These are phyloP conservation scores for Clathrospora elynae DNA, from an alignment of 2,329 filamentous ascomycete genomes.

Conservation along the genomic window DNA sequence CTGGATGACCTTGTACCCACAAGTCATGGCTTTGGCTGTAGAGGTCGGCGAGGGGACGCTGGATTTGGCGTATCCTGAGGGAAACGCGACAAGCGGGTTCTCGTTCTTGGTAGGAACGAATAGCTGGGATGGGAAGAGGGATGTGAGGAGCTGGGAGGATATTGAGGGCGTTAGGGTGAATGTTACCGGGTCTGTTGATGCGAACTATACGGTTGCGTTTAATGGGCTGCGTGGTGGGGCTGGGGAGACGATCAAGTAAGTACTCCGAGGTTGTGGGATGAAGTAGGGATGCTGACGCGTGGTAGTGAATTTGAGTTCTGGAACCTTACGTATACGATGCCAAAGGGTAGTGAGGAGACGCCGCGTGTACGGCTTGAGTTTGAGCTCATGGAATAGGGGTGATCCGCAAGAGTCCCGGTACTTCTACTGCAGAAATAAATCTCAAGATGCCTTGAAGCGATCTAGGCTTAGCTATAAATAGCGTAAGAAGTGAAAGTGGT, in stretches of 20 bases:
- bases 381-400: constrained; percentile 11
- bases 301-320: constrained; percentile 49
- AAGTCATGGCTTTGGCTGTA: constrained; percentile 31
- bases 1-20: constrained; percentile 38
- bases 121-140: constrained; percentile 50
- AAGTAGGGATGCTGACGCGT: constrained; percentile 4
- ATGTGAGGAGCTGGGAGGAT: constrained; percentile 55
- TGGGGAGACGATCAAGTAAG: constrained; percentile 47
- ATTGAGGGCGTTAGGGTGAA: constrained; percentile 56
- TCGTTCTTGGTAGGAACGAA: constrained; percentile 57
- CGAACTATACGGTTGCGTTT: constrained; percentile 51
- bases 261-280: constrained; percentile 2
- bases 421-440: no score
- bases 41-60: constrained; percentile 44
- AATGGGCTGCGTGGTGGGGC: constrained; percentile 50
- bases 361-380: constrained; percentile 36
- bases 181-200: constrained; percentile 54
- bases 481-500: no score
- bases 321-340: constrained; percentile 52
- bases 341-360: constrained; percentile 26
- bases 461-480: no score
- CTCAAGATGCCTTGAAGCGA: no score
- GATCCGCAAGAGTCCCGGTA: no score
- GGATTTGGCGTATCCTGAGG: constrained; percentile 60
- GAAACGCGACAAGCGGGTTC: constrained; percentile 57